Evolutionary conservation across 108 stramenopile genomes (phyloP), one percentile per base, ranked within the genome.

Genomic region (Nannochloropsis salina): DNA sequence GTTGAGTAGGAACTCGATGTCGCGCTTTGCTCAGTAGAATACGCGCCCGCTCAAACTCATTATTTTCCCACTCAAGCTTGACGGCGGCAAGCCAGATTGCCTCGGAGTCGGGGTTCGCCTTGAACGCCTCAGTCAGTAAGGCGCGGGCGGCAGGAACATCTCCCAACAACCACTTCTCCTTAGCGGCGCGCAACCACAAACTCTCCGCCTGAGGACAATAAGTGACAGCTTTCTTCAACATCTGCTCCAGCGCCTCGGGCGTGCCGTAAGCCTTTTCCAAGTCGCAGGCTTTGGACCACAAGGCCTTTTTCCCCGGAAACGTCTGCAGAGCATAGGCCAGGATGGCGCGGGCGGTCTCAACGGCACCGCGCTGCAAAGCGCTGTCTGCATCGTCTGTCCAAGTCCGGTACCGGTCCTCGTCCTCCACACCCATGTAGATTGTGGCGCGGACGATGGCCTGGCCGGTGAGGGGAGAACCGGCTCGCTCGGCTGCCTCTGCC

Each of bases 51-150:
- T 95, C 95, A 18, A 42, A 91, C 88, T 88, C 96, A 74, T 94
- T 96, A 45, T 93, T 96, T 91, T 98, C 97, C 95, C 96, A 95
- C 92, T 99, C 99, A 20, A 99, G 91, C 85, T 98, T 98, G 42
- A 97, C 93, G 10, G 97, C 97, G 3, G 99, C 99, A 51, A 99
- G 88, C 97, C 95, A 98, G 42, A 86, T 82, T 51, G 82, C 82
- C 91, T 98, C 97, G 41, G 95, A 94, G 82, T 96, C 94, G n/a
- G 97, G 98, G 88, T 98, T 97, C 18, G 93, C 94, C 42, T 89
- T 92, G 91, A 98, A 97, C 8, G 97, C 99, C 83, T 95, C 92
- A 31, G 94, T 92, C 15, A 99, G 94, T 81, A 98, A 94, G 20
- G 92, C 92, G n/a, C 99, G 92, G 9, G 98, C 97, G 18, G 88